Evolutionary conservation across 1,139 yeast species (phyloP).

Genomic region (Debaryomyces sp.): DNA sequence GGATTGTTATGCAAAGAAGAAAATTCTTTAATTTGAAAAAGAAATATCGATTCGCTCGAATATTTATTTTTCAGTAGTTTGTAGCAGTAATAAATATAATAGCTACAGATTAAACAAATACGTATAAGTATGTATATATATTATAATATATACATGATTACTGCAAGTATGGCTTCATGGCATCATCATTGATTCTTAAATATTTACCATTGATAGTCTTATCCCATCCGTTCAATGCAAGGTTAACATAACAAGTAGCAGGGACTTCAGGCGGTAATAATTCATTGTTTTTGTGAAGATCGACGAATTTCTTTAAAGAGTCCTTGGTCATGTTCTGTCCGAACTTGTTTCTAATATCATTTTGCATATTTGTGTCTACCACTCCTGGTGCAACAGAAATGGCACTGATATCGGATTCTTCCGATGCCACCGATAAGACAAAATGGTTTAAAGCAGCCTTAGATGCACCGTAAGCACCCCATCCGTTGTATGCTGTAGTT

Average conservation of each 20-base stretch:
- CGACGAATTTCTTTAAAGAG: slow-evolving; percentile 59
- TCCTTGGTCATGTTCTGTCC: slow-evolving; percentile 59
- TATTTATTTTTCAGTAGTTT: background rate
- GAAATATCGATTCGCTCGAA: background rate
- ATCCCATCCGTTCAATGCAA: slow-evolving; percentile 63
- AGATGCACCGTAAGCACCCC: slow-evolving; percentile 91
- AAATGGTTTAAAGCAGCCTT: slow-evolving; percentile 88
- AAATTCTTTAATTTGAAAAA: background rate
- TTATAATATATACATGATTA: background rate
- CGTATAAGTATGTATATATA: background rate
- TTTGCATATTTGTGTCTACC: slow-evolving; percentile 88
- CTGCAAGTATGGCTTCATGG: background rate
- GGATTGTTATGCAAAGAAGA: background rate
- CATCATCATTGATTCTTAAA: slow-evolving; percentile 58
- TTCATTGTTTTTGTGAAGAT: slow-evolving; percentile 55
- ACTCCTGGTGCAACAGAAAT: slow-evolving; percentile 91
- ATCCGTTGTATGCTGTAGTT: slow-evolving; percentile 59
- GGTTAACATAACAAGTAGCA: slow-evolving; percentile 64
- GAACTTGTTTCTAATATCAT: slow-evolving; percentile 63
- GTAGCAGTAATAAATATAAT: background rate
- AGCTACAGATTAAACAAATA: background rate
- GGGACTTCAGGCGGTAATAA: slow-evolving; percentile 71
- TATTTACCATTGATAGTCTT: slow-evolving; percentile 61
- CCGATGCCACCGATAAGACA: slow-evolving; percentile 64
- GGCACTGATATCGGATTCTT: slow-evolving; percentile 60